Evolutionary conservation across 371 early-diverging fungal genomes (phyloP).

Genomic region (Mucor indicus): DNA sequence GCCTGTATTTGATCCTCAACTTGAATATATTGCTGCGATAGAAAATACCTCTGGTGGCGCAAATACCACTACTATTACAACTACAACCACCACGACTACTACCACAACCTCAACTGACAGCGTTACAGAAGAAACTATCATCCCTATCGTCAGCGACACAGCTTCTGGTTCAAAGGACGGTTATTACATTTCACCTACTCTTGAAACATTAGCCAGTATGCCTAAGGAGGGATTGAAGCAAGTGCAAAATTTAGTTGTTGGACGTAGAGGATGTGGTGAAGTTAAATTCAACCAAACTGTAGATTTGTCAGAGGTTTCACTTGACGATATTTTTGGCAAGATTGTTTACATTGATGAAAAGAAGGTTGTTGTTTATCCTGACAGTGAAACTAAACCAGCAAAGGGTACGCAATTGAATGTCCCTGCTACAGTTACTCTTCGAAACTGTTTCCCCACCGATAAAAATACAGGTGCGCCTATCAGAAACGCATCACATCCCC

Average conservation of each 20-base stretch:
- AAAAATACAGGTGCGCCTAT: slow-evolving; percentile 71
- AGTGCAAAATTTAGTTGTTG: slow-evolving; percentile 75
- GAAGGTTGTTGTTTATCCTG: slow-evolving; percentile 80
- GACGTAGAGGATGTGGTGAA: slow-evolving; percentile 69
- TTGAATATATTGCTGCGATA: slow-evolving; percentile 24
- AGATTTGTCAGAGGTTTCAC: slow-evolving; percentile 65
- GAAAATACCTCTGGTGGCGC: slow-evolving; percentile 2
- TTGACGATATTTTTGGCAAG: slow-evolving; percentile 78
- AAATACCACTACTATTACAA: not conserved
- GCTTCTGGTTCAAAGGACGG: slow-evolving; percentile 20
- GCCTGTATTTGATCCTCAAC: slow-evolving; percentile 26
- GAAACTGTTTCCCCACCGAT: slow-evolving; percentile 80
- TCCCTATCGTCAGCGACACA: not conserved
- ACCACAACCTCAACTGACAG: slow-evolving; percentile 1
- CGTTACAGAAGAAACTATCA: not conserved
- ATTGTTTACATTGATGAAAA: slow-evolving; percentile 72
- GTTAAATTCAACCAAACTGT: slow-evolving; percentile 79
- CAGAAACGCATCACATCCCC: slow-evolving; percentile 64
- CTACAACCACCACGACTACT: slow-evolving; percentile 1
- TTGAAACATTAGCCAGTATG: slow-evolving; percentile 39
- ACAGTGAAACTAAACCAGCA: slow-evolving; percentile 72
- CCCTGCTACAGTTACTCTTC: slow-evolving; percentile 76
- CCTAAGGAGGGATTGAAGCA: slow-evolving; percentile 64
- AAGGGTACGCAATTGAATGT: slow-evolving; percentile 88
- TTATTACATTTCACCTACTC: slow-evolving; percentile 36